Evolutionary conservation across 306 rosid species (phyloP).

Genomic region (Vigna unguiculata): DNA sequence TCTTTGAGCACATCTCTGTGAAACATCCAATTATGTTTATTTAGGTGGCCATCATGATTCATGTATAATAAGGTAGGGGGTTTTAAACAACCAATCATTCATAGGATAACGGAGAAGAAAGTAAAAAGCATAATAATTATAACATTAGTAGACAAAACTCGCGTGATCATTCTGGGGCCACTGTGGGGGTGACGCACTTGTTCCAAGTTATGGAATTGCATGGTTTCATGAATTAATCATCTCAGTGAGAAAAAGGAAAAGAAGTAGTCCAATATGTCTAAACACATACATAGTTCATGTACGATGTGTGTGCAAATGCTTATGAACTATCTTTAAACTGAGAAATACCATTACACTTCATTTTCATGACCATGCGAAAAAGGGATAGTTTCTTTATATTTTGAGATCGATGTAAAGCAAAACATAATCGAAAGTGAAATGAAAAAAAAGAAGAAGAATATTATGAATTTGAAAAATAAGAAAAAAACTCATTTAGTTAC

Average conservation of each 20-base stretch:
- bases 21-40: constrained; percentile 46
- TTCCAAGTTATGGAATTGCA: constrained; percentile 32
- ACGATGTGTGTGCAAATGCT: neutral
- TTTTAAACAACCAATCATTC: constrained; percentile 31
- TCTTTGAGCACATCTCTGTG: constrained; percentile 66
- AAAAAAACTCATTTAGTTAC: neutral
- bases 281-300: constrained; percentile 6
- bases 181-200: constrained; percentile 34
- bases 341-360: neutral
- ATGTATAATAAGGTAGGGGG: constrained; percentile 24
- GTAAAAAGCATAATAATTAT: constrained; percentile 26
- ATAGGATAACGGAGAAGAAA: constrained; percentile 29
- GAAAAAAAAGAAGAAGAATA: neutral
- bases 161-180: constrained; percentile 46
- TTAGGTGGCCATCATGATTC: constrained; percentile 41
- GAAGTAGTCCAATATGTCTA: constrained; percentile 18
- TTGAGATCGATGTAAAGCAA: constrained; percentile 3
- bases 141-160: constrained; percentile 10
- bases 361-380: neutral
- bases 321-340: neutral
- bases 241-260: constrained; percentile 4
- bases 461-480: neutral
- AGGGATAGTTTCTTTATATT: constrained; percentile 17
- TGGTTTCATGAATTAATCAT: constrained; percentile 26
- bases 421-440: neutral